A percentile compares a stretch with the other conserved stretches of the same genome.
These are phyloP conservation scores for Middelhovenomyces tepae DNA, from an alignment of 805 yeast species.

Conservation along the genomic window DNA sequence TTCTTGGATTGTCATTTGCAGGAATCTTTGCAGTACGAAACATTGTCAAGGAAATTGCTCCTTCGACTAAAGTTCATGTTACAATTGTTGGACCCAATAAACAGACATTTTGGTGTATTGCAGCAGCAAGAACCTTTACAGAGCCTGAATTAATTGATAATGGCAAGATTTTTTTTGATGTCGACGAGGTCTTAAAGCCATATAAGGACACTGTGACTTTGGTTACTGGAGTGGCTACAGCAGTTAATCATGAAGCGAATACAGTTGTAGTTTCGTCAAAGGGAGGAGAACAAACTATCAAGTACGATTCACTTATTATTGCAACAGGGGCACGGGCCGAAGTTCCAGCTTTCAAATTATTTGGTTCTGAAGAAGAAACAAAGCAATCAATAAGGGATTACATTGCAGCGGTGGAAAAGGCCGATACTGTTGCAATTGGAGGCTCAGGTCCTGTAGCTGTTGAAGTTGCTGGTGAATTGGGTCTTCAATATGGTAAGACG, in stretches of 20 bases:
- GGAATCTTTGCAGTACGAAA: too few species aligned
- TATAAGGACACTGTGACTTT: constrained; percentile 5
- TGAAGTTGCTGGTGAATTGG: constrained; percentile 43
- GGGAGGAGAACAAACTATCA: background rate
- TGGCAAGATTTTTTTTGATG: too few species aligned
- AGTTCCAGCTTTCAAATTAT: constrained; percentile 11
- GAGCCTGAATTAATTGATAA: constrained; percentile 1
- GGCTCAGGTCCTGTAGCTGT: constrained; percentile 50
- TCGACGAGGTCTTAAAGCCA: background rate
- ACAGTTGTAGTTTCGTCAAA: constrained; percentile 3
- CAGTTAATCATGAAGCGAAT: constrained; percentile 11
- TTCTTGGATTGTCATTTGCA: too few species aligned
- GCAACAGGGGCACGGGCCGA: constrained; percentile 16
- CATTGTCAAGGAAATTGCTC: too few species aligned
- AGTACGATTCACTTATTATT: constrained; percentile 14
- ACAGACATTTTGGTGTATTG: constrained; percentile 2
- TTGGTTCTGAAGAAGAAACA: constrained; percentile 6
- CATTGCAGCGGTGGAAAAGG: constrained; percentile 24
- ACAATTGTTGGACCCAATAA: constrained; percentile 3
- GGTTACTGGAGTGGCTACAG: constrained; percentile 11
- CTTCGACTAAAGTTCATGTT: background rate
- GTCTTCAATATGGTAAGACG: constrained; percentile 27
- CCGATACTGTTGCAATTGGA: constrained; percentile 35
- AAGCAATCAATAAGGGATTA: constrained; percentile 6
- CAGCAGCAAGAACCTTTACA: background rate